A percentile compares a stretch with the other conserved stretches of the same genome.
Conservation (phyloP, 2,329 filamentous ascomycete genomes). For the Xenosphaeropsis pyriputrescens region DNA sequence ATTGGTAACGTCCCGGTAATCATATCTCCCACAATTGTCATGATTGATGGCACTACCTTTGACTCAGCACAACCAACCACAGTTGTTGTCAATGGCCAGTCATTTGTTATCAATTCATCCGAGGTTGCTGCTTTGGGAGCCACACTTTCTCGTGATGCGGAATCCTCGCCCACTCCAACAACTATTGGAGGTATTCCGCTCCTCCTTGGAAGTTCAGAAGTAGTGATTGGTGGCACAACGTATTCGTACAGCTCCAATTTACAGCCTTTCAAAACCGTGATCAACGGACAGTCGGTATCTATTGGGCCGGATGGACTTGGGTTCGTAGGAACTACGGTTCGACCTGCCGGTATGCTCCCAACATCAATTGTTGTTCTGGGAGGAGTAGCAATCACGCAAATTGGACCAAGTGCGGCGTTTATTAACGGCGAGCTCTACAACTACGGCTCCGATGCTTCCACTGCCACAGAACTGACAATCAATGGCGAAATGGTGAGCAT, state of each 20-base stretch:
- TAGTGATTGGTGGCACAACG: slow-evolving; percentile 30
- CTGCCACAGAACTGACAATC: too few species aligned
- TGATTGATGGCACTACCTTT: background rate
- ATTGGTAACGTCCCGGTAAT: background rate
- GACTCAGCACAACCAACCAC: slow-evolving; percentile 3
- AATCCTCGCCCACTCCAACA: slow-evolving; percentile 5
- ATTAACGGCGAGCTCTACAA: too few species aligned
- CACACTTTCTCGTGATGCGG: slow-evolving; percentile 5
- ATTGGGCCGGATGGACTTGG: slow-evolving; percentile 31
- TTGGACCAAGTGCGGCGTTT: too few species aligned
- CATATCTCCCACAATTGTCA: background rate
- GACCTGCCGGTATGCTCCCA: background rate
- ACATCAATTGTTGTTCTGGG: background rate
- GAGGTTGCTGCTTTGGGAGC: slow-evolving; percentile 10
- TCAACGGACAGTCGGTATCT: slow-evolving; percentile 32
- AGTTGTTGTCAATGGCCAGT: slow-evolving; percentile 11
- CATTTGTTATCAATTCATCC: slow-evolving; percentile 13
- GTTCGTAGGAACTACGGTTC: slow-evolving; percentile 23
- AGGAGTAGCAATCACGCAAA: background rate
- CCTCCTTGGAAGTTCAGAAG: slow-evolving; percentile 3
- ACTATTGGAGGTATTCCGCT: slow-evolving; percentile 4
- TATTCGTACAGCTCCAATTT: slow-evolving; percentile 31
- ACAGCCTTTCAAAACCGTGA: slow-evolving; percentile 23
- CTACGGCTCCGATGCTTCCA: too few species aligned
- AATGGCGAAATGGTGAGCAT: too few species aligned